These are phyloP conservation scores for Lathyrus aphaca DNA, from an alignment of 306 rosid species.

Conservation along the genomic window DNA sequence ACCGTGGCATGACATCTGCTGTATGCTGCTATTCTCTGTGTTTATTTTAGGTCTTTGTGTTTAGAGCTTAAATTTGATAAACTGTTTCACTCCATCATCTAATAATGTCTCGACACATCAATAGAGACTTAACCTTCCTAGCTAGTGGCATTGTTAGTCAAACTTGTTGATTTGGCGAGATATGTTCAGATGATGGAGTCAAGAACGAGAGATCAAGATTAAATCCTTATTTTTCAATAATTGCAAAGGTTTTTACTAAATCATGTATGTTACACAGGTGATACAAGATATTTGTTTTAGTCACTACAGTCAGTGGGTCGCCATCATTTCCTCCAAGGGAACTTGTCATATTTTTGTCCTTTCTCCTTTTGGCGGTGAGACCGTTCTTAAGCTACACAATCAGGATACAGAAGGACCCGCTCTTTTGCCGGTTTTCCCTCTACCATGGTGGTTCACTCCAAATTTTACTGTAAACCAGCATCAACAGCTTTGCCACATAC, in stretches of 20 bases:
- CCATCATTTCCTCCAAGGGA: conserved; percentile 82
- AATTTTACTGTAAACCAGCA: conserved; percentile 65
- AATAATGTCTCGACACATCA: conserved; percentile 33
- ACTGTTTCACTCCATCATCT: conserved; percentile 22
- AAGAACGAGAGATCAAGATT: conserved; percentile 23
- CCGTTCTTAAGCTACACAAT: conserved; percentile 70
- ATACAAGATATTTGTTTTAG: conserved; percentile 95
- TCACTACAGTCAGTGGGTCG: conserved; percentile 80
- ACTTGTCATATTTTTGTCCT: conserved; percentile 84
- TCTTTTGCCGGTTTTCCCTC: conserved; percentile 61
- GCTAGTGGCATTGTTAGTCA: conserved; percentile 17
- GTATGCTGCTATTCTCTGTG: conserved; percentile 54
- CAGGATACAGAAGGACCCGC: conserved; percentile 63
- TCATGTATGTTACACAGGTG: conserved; percentile 56
- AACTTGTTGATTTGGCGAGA: conserved; percentile 30
- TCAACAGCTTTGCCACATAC: conserved; percentile 63
- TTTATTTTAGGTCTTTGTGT: conserved; percentile 37
- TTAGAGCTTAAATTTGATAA: conserved; percentile 32
- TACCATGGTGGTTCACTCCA: conserved; percentile 94
- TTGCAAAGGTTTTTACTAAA: conserved; percentile 32
- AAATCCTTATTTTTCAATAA: conserved; percentile 32
- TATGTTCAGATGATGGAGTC: conserved; percentile 34
- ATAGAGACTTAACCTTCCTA: conserved; percentile 17
- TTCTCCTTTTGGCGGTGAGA: conserved; percentile 87
- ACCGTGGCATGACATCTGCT: conserved; percentile 92